Evolutionary conservation across 2,329 filamentous ascomycete genomes (phyloP), one percentile per base, ranked within the genome.

Genomic region (Exophiala aquamarina): DNA sequence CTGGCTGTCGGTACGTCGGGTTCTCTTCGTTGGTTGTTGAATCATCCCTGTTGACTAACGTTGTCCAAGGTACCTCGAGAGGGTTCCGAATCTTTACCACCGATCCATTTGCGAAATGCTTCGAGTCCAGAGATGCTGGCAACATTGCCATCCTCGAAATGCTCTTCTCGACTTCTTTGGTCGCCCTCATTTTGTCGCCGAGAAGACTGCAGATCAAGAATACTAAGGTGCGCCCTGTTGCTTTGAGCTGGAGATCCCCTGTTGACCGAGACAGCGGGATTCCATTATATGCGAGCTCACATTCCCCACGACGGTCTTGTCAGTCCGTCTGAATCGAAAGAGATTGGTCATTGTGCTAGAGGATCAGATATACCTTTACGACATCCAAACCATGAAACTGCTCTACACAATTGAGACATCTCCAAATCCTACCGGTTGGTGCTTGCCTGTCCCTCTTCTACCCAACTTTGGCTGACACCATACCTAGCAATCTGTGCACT

Each of bases 251-350:
- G 14, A 42, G 31, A 29, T 15, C 37, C 28, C 17, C 15, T 37
- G 42, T 58, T 59, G 44, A 58, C 51, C 47, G 53, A 15, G 21
- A n/a, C 64, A 84, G 80, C 75, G 82, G 56, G 78, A 84, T 68
- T 84, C 92, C 33, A 88, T 94, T 50, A 97, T 98, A 67, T 98
- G 93, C 80, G 93, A 98, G 69, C 87, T 98, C 64, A 97, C 92
- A 3, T 98, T 98, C 61, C 92, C 92, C 10, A 95, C 91, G n/a
- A 90, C 91, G 40, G 90, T 98, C 9, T 81, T 97, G 32, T 91
- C 92, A 15, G 89, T 98, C 49, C 87, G 91, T 56, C 76, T 98
- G 61, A 98, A 98, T 68, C 82, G 93, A 58, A 97, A 96, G 69
- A 84, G 93, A 29, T 79, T 98, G 19, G 89, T 93, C 10, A 91